Evolutionary conservation across 495 filamentous ascomycete species (phyloP).

Genomic region (Penicillium subrubescens): DNA sequence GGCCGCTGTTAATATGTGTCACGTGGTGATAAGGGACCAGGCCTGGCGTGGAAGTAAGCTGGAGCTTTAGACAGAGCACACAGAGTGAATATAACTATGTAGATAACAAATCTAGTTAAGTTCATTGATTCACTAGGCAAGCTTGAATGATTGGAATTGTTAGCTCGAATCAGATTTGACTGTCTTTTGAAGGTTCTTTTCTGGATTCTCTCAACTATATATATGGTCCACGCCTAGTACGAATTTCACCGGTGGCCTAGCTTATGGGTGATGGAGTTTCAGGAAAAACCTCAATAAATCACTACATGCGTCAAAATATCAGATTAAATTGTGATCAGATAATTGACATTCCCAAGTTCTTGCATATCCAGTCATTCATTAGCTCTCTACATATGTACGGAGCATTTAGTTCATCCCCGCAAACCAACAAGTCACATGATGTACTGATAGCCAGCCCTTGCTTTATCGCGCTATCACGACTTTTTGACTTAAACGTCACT

Average conservation of each 20-base stretch:
- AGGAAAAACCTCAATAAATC: too few species aligned
- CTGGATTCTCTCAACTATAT: too few species aligned
- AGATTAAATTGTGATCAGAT: too few species aligned
- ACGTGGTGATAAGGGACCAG: constrained; percentile 13
- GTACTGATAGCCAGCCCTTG: constrained; percentile 18
- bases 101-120: neutral
- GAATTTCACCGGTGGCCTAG: too few species aligned
- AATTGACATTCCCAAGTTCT: too few species aligned
- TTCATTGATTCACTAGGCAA: neutral
- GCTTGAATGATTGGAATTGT: too few species aligned
- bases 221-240: too few species aligned
- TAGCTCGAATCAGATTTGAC: too few species aligned
- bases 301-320: too few species aligned
- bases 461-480: constrained; percentile 28
- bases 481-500: constrained; percentile 21
- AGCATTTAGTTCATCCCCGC: constrained; percentile 8
- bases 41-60: neutral
- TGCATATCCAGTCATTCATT: neutral
- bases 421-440: constrained; percentile 23
- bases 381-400: neutral
- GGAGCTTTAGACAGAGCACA: neutral
- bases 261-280: too few species aligned
- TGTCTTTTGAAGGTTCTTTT: too few species aligned
- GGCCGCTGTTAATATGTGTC: constrained; percentile 5
- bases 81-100: too few species aligned